Evolutionary conservation across 106 monocot genomes (phyloP).

Genomic region (Chionographis japonica): DNA sequence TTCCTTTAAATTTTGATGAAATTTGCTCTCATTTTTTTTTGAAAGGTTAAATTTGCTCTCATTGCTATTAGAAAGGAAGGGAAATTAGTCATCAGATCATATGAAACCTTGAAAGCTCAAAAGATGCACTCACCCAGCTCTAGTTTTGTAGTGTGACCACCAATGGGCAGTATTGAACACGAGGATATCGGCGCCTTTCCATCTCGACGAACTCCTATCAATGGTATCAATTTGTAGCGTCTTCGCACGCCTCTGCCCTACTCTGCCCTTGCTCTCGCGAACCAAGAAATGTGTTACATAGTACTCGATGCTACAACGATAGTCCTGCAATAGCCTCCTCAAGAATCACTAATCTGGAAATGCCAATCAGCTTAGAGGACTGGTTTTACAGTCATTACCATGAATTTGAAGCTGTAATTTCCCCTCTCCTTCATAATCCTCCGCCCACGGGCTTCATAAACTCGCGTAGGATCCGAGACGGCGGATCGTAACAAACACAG

Average conservation of each 20-base stretch:
- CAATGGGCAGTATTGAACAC: slow-evolving; percentile 94
- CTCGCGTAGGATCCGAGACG: slow-evolving; percentile 41
- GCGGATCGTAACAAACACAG: slow-evolving; percentile 58
- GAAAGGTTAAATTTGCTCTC: too few species aligned
- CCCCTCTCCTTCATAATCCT: slow-evolving; percentile 70
- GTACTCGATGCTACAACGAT: slow-evolving; percentile 86
- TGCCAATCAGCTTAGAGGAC: too few species aligned
- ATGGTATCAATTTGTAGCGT: slow-evolving; percentile 73
- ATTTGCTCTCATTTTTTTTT: too few species aligned
- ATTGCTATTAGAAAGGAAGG: too few species aligned
- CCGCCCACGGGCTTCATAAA: slow-evolving; percentile 59
- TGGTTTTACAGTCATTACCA: too few species aligned
- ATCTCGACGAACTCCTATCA: slow-evolving; percentile 72
- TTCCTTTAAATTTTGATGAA: too few species aligned
- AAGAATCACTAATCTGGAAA: slow-evolving; percentile 7
- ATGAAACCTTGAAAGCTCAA: neutral
- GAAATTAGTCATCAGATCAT: too few species aligned
- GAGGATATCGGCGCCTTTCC: slow-evolving; percentile 83
- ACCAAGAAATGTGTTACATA: slow-evolving; percentile 88
- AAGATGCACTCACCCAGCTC: slow-evolving; percentile 65
- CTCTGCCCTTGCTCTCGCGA: slow-evolving; percentile 71
- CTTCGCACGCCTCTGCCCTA: slow-evolving; percentile 40
- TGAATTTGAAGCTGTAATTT: slow-evolving; percentile 78
- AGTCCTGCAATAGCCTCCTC: slow-evolving; percentile 57
- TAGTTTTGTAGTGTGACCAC: slow-evolving; percentile 94